A percentile compares a stretch with the other conserved stretches of the same genome.
Evolutionary conservation across 192 early-diverging fungal genomes (phyloP).

Genomic region (Pilobolus umbonatus): DNA sequence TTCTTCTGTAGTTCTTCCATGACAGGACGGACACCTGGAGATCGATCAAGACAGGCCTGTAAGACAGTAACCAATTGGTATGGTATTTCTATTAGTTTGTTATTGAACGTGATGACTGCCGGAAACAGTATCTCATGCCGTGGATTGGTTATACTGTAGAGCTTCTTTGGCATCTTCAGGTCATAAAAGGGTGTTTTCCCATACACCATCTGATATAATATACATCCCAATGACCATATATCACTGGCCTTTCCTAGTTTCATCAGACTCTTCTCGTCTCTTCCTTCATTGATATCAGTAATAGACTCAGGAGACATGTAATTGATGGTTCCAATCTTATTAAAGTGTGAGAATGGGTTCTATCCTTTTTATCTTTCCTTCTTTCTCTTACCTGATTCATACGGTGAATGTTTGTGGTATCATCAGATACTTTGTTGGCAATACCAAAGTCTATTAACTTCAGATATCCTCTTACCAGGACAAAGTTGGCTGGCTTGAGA

Average conservation of each 20-base stretch:
- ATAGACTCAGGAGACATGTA: slow-evolving; percentile 94
- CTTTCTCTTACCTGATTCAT: slow-evolving; percentile 58
- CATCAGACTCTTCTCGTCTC: background rate
- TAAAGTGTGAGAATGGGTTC: background rate
- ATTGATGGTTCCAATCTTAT: slow-evolving; percentile 77
- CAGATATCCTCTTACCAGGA: slow-evolving; percentile 76
- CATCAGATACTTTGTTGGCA: slow-evolving; percentile 88
- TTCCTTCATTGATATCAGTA: background rate
- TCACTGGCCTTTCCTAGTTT: slow-evolving; percentile 52
- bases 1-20: background rate
- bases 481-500: slow-evolving; percentile 94
- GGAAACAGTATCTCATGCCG: slow-evolving; percentile 48
- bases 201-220: slow-evolving; percentile 90
- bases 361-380: background rate
- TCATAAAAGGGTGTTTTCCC: slow-evolving; percentile 79
- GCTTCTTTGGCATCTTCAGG: slow-evolving; percentile 55
- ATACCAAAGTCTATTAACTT: slow-evolving; percentile 99
- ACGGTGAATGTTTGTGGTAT: slow-evolving; percentile 90
- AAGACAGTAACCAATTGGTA: background rate
- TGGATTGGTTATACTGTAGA: slow-evolving; percentile 69
- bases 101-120: background rate
- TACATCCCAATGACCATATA: slow-evolving; percentile 92
- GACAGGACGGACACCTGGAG: background rate
- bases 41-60: background rate
- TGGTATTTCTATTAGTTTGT: background rate